phyloP scores from a whole-genome alignment of 352 stramenopile species.

The Halophytophthora polymorphica region DNA sequence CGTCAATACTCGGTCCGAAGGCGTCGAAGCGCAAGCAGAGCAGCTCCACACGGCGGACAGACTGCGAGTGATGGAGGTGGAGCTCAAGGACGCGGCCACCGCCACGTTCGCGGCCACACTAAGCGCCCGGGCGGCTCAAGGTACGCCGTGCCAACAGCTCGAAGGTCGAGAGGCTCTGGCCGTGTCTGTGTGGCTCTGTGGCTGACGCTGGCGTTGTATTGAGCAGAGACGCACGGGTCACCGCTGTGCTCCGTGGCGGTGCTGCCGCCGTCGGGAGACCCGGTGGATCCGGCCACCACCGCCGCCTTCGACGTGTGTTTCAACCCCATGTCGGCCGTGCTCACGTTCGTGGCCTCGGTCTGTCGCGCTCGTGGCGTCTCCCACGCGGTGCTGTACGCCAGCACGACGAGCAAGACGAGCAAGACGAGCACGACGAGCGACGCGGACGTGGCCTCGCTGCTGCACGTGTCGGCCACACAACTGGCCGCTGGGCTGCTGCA shows the following conservation, averaged over 20 bases:
- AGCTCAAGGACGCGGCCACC: slow-evolving; percentile 21
- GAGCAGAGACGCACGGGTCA: neutral
- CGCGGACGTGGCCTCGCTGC: neutral
- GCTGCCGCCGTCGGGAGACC: slow-evolving; percentile 8
- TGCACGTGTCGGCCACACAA: slow-evolving; percentile 10
- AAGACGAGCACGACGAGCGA: neutral
- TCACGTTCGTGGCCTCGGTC: slow-evolving; percentile 23
- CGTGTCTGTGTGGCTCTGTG: too few species aligned
- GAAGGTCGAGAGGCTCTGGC: too few species aligned
- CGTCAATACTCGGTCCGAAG: slow-evolving; percentile 3
- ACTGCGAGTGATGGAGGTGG: slow-evolving; percentile 38
- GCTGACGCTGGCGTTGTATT: too few species aligned
- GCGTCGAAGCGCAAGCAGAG: neutral
- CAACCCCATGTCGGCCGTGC: slow-evolving; percentile 31
- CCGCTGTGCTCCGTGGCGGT: slow-evolving; percentile 25
- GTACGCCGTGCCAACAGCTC: neutral
- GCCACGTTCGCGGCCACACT: slow-evolving; percentile 5
- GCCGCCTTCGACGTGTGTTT: slow-evolving; percentile 28
- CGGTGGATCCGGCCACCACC: slow-evolving; percentile 6
- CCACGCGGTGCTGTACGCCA: slow-evolving; percentile 12
- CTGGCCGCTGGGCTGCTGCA: slow-evolving; percentile 26
- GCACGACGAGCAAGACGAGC: neutral
- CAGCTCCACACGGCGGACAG: neutral
- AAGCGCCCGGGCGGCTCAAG: slow-evolving; percentile 5
- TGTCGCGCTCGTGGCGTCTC: slow-evolving; percentile 10